phyloP scores from a whole-genome alignment of 2,329 filamentous ascomycete species.

The Trichophyton mentagrophytes region DNA sequence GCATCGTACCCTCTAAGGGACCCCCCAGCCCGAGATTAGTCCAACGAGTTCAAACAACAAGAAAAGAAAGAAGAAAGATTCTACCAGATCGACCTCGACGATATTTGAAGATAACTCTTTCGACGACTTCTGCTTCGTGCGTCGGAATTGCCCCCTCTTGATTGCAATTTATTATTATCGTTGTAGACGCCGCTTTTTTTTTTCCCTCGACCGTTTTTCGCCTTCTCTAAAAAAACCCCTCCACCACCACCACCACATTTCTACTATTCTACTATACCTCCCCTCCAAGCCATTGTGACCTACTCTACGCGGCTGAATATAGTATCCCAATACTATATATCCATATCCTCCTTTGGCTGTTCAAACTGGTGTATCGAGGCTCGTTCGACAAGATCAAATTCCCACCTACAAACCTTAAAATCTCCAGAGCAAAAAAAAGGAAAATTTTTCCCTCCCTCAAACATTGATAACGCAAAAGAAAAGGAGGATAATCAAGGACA shows the following conservation, averaged over 20 bases:
- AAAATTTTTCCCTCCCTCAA: neutral
- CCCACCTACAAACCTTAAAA: neutral
- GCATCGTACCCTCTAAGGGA: constrained; percentile 1
- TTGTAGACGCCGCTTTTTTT: neutral
- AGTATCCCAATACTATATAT: neutral
- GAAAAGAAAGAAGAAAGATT: constrained; percentile 31
- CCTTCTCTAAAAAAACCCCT: neutral
- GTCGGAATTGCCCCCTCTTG: constrained; percentile 49
- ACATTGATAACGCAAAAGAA: neutral
- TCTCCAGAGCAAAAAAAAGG: neutral
- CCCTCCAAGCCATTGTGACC: neutral
- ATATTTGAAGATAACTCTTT: constrained; percentile 43
- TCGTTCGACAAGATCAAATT: neutral
- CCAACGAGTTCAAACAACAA: constrained; percentile 45
- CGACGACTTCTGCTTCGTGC: constrained; percentile 26
- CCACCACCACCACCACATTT: neutral
- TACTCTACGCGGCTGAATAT: neutral
- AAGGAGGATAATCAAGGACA: neutral
- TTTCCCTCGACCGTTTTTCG: neutral
- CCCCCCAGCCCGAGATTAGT: constrained; percentile 61
- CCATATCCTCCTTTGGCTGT: neutral
- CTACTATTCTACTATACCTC: no score
- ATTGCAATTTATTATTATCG: neutral
- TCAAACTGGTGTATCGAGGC: neutral
- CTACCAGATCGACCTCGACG: constrained; percentile 39